Conservation (phyloP, 768 basidiomycete species). For the Rhizopogon rudus region DNA sequence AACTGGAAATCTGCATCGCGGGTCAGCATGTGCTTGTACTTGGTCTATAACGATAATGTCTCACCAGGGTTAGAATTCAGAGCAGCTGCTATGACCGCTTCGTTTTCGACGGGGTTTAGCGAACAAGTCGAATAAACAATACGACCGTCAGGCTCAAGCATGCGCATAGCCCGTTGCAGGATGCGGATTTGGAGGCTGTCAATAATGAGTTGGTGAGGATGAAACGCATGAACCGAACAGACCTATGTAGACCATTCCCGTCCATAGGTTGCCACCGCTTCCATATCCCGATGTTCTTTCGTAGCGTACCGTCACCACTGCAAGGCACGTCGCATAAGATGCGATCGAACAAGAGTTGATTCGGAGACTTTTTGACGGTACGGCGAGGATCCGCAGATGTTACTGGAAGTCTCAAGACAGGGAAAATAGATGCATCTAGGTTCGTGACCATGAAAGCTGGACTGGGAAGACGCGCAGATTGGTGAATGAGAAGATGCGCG, state of each 20-base stretch:
- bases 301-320: slow-evolving; percentile 91
- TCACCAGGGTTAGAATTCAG: slow-evolving; percentile 66
- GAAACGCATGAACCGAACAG: slow-evolving; percentile 16
- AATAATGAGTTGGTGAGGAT: slow-evolving; percentile 5
- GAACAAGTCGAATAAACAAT: slow-evolving; percentile 99
- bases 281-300: slow-evolving; percentile 97
- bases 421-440: slow-evolving; percentile 87
- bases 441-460: slow-evolving; percentile 95
- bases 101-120: slow-evolving; percentile 95
- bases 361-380: slow-evolving; percentile 31
- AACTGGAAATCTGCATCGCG: slow-evolving; percentile 59
- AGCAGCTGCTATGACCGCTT: slow-evolving; percentile 88
- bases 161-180: slow-evolving; percentile 85
- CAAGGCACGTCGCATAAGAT: slow-evolving; percentile 98
- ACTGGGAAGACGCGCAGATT: slow-evolving; percentile 89
- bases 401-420: slow-evolving; percentile 48
- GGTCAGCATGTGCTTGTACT: background rate
- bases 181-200: slow-evolving; percentile 87
- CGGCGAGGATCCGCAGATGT: slow-evolving; percentile 20
- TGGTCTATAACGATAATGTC: slow-evolving; percentile 8
- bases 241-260: slow-evolving; percentile 90
- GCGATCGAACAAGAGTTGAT: slow-evolving; percentile 78
- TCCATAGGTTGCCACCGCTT: slow-evolving; percentile 84
- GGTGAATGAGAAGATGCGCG: slow-evolving; percentile 95
- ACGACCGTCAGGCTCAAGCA: slow-evolving; percentile 75